Base-by-base conservation (phyloP, 2,329 filamentous ascomycete species). In the Aaosphaeria arxii region DNA sequence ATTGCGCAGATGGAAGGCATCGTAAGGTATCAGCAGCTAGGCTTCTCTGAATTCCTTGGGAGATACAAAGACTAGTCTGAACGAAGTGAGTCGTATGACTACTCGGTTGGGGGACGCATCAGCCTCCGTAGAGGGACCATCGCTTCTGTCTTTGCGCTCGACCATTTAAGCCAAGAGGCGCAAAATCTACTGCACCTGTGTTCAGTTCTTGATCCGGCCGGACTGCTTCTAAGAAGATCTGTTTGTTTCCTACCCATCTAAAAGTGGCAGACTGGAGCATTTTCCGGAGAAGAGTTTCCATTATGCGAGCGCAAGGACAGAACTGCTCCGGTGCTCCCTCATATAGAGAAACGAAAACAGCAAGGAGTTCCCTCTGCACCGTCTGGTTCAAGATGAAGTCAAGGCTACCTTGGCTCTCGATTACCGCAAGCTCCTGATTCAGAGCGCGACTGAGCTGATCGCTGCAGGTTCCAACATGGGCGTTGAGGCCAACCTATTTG, bases 1-100 rank as follows among this genome's bases (percentile, higher is more conserved):
- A 33, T 59, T 11, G 50, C 55, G 5, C 57, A 59, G 32, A 59
- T 58, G 51, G 55, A 50, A 17, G 46, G 51, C n/a, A 44, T 58
- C 33, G 56, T 58, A 41, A 39, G 32, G 4, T 40, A 44, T 7
- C 32, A 48, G 29, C 33, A 50, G 17, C 39, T 56, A 32, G 41
- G 45, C 11, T 49, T 56, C 31, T 11, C 17, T n/a, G 50, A 53
- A 28, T 57, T 57, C 42, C 17, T 48, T 9, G 41, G 40, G 11
- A 39, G 48, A 29, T 53, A 48, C 31, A 49, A 45, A n/a, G 39
- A 40, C 7, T 13, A 3, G 7, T 9, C 9, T n/a, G 39, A 40
- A 24, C 39, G 17, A 24, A 24, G 17, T 24, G 17, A 24, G 17
- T 24, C 2, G 17, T 24, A 24, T 24, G 17, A 24, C 17, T 24